Percentiles rank a stretch among this genome's conserved stretches.
Conservation (phyloP, 2,329 filamentous ascomycete species). For the Colletotrichum sp. region DNA sequence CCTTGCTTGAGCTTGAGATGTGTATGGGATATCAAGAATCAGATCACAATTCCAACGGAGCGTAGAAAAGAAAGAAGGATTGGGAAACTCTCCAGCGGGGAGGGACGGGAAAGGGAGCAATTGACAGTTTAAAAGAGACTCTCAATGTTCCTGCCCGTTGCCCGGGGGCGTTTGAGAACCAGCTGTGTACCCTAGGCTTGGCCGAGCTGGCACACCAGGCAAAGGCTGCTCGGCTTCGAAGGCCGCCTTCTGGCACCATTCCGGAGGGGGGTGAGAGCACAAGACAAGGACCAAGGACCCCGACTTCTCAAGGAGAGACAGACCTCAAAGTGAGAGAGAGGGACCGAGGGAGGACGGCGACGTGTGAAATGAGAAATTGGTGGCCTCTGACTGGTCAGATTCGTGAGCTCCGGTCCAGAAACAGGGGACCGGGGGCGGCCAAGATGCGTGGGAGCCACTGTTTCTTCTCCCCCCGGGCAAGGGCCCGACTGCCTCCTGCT, state of each 20-base stretch:
- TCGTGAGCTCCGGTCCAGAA: not conserved
- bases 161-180: conserved; percentile 20
- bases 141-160: not conserved
- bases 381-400: conserved; percentile 12
- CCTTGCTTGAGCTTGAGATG: conserved; percentile 7
- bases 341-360: conserved; percentile 1
- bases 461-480: not conserved
- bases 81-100: not conserved
- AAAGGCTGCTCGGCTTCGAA: not conserved
- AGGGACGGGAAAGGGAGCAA: not conserved
- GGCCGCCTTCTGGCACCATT: not conserved
- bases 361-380: conserved; percentile 19
- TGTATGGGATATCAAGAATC: not conserved
- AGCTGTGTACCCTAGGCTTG: not conserved
- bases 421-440: not conserved
- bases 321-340: not conserved
- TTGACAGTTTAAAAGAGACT: not conserved
- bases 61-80: not conserved
- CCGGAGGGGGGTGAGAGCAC: not conserved
- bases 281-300: not conserved
- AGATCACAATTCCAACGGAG: not conserved
- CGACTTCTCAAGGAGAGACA: not conserved
- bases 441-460: not conserved
- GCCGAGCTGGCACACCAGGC: not conserved
- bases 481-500: not conserved